phyloP scores from a whole-genome alignment of 208 protist genomes.

The Leishmania guyanensis region DNA sequence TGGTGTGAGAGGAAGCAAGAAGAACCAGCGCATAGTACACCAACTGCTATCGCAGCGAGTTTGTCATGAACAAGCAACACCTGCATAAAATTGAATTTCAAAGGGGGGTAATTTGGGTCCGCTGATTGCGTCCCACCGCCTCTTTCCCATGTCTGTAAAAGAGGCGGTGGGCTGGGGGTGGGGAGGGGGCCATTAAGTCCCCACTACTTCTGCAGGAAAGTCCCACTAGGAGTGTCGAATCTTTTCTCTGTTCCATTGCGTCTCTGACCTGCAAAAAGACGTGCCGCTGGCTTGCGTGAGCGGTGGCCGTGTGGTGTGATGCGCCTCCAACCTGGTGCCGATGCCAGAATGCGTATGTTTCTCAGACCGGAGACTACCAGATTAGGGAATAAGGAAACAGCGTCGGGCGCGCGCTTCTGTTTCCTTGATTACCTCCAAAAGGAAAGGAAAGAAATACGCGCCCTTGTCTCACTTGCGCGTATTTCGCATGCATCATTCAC shows the following conservation, averaged over 20 bases:
- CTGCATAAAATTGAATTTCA: background rate
- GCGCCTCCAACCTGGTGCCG: background rate
- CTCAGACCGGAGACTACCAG: background rate
- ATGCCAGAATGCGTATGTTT: background rate
- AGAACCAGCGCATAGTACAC: background rate
- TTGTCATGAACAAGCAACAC: background rate
- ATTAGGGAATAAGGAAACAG: background rate
- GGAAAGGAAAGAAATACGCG: background rate
- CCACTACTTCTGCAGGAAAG: background rate
- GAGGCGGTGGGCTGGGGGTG: too few species aligned
- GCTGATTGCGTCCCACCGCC: background rate
- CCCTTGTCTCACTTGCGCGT: background rate
- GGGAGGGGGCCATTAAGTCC: too few species aligned
- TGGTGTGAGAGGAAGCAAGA: background rate
- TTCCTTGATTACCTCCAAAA: background rate
- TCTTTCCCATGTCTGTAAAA: background rate
- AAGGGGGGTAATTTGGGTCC: background rate
- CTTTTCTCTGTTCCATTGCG: background rate
- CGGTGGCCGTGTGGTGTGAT: background rate
- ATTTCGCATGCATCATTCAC: background rate
- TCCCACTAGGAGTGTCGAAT: background rate
- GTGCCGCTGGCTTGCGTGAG: background rate
- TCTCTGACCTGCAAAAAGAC: background rate
- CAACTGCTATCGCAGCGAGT: background rate
- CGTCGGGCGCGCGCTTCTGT: background rate